phyloP scores from a whole-genome alignment of 139 green algal species.

The Volvox reticuliferus region DNA sequence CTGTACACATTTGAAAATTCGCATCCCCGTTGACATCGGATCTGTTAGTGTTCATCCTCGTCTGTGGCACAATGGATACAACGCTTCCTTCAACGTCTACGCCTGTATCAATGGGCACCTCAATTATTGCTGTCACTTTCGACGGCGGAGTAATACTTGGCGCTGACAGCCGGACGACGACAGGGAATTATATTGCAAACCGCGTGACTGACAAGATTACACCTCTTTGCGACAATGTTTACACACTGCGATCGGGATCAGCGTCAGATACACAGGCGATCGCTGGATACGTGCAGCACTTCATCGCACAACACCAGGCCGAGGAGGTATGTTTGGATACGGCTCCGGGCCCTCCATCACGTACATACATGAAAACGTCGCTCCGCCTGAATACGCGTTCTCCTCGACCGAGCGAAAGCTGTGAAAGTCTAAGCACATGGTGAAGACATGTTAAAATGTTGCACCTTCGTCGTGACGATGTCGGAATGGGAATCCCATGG shows the following conservation, averaged over 20 bases:
- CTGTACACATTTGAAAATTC: not conserved
- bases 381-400: too few relatives aligned
- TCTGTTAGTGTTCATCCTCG: not conserved
- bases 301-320: constrained; percentile 78
- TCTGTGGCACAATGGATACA: not conserved
- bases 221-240: constrained; percentile 70
- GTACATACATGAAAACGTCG: too few relatives aligned
- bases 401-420: too few relatives aligned
- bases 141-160: constrained; percentile 91
- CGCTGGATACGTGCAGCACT: constrained; percentile 69
- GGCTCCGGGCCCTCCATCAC: too few relatives aligned
- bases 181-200: constrained; percentile 94
- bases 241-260: constrained; percentile 69
- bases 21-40: not conserved
- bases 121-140: constrained; percentile 92
- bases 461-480: too few relatives aligned
- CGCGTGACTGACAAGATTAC: constrained; percentile 91
- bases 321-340: constrained; percentile 63
- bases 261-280: constrained; percentile 76
- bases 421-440: too few relatives aligned
- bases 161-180: constrained; percentile 86
- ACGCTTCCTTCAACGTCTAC: not conserved
- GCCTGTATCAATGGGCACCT: constrained; percentile 76
- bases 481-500: too few relatives aligned
- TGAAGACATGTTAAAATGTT: too few relatives aligned